Base-by-base conservation (phyloP, 2,329 filamentous ascomycete species). In the Aquanectria penicillioides region DNA sequence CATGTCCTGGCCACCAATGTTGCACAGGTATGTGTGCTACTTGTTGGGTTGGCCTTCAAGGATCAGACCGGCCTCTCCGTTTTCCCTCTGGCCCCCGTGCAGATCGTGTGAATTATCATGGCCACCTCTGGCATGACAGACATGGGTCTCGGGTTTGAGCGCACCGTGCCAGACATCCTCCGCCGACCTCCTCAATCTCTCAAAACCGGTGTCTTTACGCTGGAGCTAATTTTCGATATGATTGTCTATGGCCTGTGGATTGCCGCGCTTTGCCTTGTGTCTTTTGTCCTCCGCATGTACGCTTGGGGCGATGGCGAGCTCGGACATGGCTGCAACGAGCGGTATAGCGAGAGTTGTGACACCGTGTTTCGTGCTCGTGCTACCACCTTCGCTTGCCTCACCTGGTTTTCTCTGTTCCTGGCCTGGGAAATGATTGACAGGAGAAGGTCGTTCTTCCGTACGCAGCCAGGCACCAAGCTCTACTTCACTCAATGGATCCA, bases 21-120 rank as follows among this genome's bases (percentile, higher is more conserved):
- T 49, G 89, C 88, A 0, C 86, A 92, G 66, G 91, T 89, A 1
- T 81, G 85, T 51, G 89, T 87, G 0, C 78, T 93, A 8, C 84
- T 93, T 4, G 84, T 92, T 37, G 90, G 90, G 48, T 83, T 93
- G 2, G 86, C 80, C 0, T 92, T 93, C 79, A 91, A 92, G 75
- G 90, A 93, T 65, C 61, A 70, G 2, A 78, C 78, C 11, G 79
- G 82, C 1, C 78, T 91, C 12, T 92, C 89, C 0, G 89, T 92
- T 5, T 93, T 92, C 71, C 90, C 89, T 0, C 81, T 93, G 3
- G 81, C 89, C 0, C 90, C 90, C 0, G 87, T 93, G n/a, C 86
- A 93, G 66, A 91, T 93, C 63, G 81, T 93, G 43, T 93, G 90
- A 90, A 88, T 93, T 64, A 92, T 92, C 72, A 92, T 93, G 89